Evolutionary conservation across 176 grass and related monocot genomes (phyloP), one percentile per base, ranked within the genome.

Genomic region (Panicum miliaceum): DNA sequence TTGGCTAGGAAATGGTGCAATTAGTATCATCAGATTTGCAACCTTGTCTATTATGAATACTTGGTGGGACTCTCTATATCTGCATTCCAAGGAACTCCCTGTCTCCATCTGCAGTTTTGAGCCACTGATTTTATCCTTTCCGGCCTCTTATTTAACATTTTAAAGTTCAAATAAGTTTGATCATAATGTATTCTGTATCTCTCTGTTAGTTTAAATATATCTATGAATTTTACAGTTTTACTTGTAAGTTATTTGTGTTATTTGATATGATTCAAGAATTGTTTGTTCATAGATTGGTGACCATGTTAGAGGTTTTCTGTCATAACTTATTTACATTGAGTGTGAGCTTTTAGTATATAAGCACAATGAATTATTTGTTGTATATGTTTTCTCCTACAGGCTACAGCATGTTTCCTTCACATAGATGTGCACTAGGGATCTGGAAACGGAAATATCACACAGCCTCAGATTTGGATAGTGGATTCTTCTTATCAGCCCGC

Each of bases 81-180:
- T 2, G 6, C 63, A 73, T 64, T 19, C 13, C 29, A 65, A 75
- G 14, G 59, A 76, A 40, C 53, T 41, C 9, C 61, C n/a, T 65
- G 13, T 12, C 8, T 64, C 3, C 8, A 19, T 32, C 15, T 84
- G 14, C 45, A 32, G 1, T 32, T 32, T 32, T 32, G 1, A 64
- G 6, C 10, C 10, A 2, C 62, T 38, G 29, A 19, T 76, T 65
- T 52, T 34, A 26, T 76, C 5, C 22, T 64, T 75, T 50, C 13
- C n/a, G 25, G 47, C 52, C 12, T 50, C 27, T 80, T 35, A 15
- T 65, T 67, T 22, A 81, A 7, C 13, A 25, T 68, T 81, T 81
- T 68, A 81, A 67, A 13, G 34, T 41, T 41, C 32, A 71, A 82
- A 60, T 41, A 58, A 58, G 23, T 15, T 46, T 82, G 34, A 43